These are phyloP conservation scores for Torulaspora maleeae DNA, from an alignment of 805 yeast genomes.

Conservation along the genomic window DNA sequence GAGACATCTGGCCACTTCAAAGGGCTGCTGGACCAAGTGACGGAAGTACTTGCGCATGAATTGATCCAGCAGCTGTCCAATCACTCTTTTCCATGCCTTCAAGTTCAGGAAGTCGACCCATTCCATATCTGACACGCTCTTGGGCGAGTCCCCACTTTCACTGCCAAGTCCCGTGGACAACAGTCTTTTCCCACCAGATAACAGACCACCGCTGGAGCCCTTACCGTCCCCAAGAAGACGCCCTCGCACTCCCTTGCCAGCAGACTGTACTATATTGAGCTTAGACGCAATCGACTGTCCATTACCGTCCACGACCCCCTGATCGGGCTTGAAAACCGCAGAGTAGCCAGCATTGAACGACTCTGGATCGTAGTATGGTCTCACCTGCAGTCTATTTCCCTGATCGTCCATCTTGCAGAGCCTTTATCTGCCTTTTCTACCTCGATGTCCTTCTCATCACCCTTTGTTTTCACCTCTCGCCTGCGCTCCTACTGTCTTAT, in stretches of 20 bases:
- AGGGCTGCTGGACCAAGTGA: constrained; percentile 75
- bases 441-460: constrained; percentile 1
- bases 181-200: constrained; percentile 13
- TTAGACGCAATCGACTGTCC: constrained; percentile 41
- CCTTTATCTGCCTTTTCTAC: neutral
- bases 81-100: constrained; percentile 51
- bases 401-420: constrained; percentile 12
- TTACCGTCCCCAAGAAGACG: constrained; percentile 2
- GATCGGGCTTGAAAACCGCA: constrained; percentile 55
- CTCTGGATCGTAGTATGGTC: constrained; percentile 72
- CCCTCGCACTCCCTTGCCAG: constrained; percentile 12
- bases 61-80: constrained; percentile 54
- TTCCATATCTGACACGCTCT: constrained; percentile 47
- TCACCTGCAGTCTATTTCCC: constrained; percentile 30
- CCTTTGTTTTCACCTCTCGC: constrained; percentile 2
- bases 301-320: constrained; percentile 52
- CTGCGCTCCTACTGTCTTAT: neutral
- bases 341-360: constrained; percentile 61
- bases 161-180: constrained; percentile 20
- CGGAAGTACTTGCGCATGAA: constrained; percentile 65
- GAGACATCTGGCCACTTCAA: constrained; percentile 73
- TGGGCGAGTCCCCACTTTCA: constrained; percentile 22
- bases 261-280: constrained; percentile 30
- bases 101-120: constrained; percentile 61
- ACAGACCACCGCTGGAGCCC: constrained; percentile 5